Conservation (phyloP, 129 eudicot species). For the Saussurea involucrata region DNA sequence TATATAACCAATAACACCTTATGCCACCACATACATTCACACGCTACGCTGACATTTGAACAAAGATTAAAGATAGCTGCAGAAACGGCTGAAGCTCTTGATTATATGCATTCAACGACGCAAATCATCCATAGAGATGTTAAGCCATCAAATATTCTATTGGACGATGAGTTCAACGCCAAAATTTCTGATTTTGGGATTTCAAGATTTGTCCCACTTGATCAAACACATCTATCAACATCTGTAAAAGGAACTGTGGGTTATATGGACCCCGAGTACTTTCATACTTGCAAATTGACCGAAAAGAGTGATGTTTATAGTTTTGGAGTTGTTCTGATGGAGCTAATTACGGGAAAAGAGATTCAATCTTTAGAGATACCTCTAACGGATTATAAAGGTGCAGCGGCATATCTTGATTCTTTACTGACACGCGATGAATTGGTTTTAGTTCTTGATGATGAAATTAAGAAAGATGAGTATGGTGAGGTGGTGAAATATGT, state of each 20-base stretch:
- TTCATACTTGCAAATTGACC: constrained; percentile 8
- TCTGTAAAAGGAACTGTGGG: constrained; percentile 31
- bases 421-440: neutral
- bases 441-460: constrained; percentile 21
- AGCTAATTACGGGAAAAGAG: constrained; percentile 16
- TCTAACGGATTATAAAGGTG: neutral
- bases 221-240: constrained; percentile 28
- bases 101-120: constrained; percentile 7
- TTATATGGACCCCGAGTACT: constrained; percentile 28
- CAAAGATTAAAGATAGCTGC: constrained; percentile 5
- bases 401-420: constrained; percentile 12
- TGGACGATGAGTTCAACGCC: neutral
- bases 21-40: constrained; percentile 4
- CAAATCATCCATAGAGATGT: constrained; percentile 4
- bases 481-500: constrained; percentile 3
- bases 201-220: constrained; percentile 23
- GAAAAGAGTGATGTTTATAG: constrained; percentile 35
- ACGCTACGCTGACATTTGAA: neutral
- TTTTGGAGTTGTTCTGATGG: constrained; percentile 28
- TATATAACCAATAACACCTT: constrained; percentile 16
- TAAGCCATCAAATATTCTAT: constrained; percentile 12
- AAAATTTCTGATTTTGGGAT: constrained; percentile 18
- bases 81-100: constrained; percentile 20
- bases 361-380: constrained; percentile 22
- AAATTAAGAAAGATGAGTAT: constrained; percentile 9